Conservation (phyloP, 202 grass and related monocot genomes). For the Sporobolus alterniflorus region DNA sequence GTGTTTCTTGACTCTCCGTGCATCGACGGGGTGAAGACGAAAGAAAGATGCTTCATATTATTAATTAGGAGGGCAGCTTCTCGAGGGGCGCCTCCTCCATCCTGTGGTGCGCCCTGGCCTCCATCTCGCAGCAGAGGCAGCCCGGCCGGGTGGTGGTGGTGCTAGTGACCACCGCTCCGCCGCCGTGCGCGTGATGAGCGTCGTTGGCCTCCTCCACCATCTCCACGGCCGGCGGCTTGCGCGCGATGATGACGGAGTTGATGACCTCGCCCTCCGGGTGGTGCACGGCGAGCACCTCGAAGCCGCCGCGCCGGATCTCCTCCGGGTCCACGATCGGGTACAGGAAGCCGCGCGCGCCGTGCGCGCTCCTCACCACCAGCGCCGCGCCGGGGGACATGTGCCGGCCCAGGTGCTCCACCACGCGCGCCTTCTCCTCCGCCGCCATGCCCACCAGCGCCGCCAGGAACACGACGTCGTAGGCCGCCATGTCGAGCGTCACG, state of each 20-base stretch:
- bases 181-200: not conserved
- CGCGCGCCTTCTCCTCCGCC: constrained; percentile 62
- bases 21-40: no score
- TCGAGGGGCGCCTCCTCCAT: constrained; percentile 72
- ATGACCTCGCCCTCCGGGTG: constrained; percentile 92
- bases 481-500: constrained; percentile 33
- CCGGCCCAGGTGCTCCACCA: constrained; percentile 69
- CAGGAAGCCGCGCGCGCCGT: constrained; percentile 82
- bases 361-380: constrained; percentile 89
- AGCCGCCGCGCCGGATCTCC: constrained; percentile 66
- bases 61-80: constrained; percentile 56
- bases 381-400: constrained; percentile 70
- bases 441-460: constrained; percentile 92
- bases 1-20: no score
- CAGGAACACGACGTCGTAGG: constrained; percentile 74
- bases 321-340: constrained; percentile 84
- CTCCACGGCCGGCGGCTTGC: constrained; percentile 36
- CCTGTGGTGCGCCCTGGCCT: constrained; percentile 65
- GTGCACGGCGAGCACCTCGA: constrained; percentile 79
- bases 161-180: not conserved
- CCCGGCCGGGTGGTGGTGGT: constrained; percentile 31
- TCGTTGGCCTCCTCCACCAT: not conserved
- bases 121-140: constrained; percentile 81
- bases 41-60: no score
- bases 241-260: constrained; percentile 95